Base-by-base conservation (phyloP, 768 basidiomycete species). In the Hericium rajendrae region DNA sequence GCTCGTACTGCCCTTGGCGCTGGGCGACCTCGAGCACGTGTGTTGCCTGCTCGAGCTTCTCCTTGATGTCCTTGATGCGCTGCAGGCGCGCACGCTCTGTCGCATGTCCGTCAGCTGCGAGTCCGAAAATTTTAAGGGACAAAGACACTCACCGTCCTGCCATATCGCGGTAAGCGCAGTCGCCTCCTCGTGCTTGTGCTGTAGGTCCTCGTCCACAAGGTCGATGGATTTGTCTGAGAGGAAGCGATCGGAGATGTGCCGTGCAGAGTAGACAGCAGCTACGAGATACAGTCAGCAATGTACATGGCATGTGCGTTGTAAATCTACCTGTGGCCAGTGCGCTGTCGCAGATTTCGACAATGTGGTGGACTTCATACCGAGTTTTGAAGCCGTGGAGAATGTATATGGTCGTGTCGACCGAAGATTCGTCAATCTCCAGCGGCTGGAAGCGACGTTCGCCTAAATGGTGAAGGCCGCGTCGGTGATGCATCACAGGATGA, bases 211-310 rank as follows among this genome's bases (percentile, higher is more conserved):
- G 69, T 98, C 95, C 0, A 97, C 83, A 2, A 97, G 78, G 68
- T 95, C 91, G 46, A 92, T 90, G 10, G 90, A 87, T 67, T 94
- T 94, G 71, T 97, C 93, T 0, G 93, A 93, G 1, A 95, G 77
- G 68, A 82, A 94, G 3, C 92, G 79, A 68, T 92, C 89, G 0
- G 90, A 85, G 61, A 95, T 85, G 65, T 94, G 94, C 16, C 91
- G 80, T 22, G 90, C 83, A 6, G 82, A 76, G 62, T 94, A 94
- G 2, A 93, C 83, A 0, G 91, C 90, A 24, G 93, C 92, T 85
- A 57, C 26, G 32, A 37, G 24, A 49, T 24, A 18, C 38, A 16
- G 16, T 55, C n/a, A 39, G 32, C 11, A 28, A 10, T 54, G 28
- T 24, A 37, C 8, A 41, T 11, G 39, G 3, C 53, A 15, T 18